phyloP scores from a whole-genome alignment of 371 early-diverging fungal genomes.

The Conidiobolus incongruus region DNA sequence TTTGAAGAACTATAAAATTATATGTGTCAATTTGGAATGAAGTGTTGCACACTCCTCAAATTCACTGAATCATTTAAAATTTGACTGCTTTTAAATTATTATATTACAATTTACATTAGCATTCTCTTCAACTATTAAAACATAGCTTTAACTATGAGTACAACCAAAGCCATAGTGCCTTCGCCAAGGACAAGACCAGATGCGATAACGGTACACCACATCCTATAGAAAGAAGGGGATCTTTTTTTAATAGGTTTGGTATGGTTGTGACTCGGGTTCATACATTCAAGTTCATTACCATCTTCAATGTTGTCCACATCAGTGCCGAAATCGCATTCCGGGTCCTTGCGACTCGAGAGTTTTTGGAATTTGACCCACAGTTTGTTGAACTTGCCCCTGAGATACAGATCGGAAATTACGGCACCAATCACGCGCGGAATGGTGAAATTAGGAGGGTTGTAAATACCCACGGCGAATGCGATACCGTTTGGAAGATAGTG shows the following conservation, averaged over 20 bases:
- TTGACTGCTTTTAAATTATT: too few species aligned
- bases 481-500: slow-evolving; percentile 42
- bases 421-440: slow-evolving; percentile 51
- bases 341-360: neutral
- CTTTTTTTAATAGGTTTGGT: too few species aligned
- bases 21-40: too few species aligned
- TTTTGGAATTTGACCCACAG: neutral
- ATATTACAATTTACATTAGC: too few species aligned
- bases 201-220: slow-evolving; percentile 44
- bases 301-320: neutral
- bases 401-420: slow-evolving; percentile 8
- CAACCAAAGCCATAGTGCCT: slow-evolving; percentile 38
- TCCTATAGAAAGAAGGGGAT: slow-evolving; percentile 8
- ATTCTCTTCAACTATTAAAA: too few species aligned
- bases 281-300: neutral
- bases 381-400: neutral
- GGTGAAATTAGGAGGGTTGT: slow-evolving; percentile 59
- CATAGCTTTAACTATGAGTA: slow-evolving; percentile 17
- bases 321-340: slow-evolving; percentile 7
- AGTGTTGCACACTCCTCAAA: too few species aligned
- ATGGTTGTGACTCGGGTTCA: neutral
- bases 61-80: too few species aligned
- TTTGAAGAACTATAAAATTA: too few species aligned
- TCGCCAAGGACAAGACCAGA: slow-evolving; percentile 68
- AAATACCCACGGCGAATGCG: slow-evolving; percentile 68